Conservation (phyloP, 2,329 filamentous ascomycete species). For the Xylariaceae sp. region DNA sequence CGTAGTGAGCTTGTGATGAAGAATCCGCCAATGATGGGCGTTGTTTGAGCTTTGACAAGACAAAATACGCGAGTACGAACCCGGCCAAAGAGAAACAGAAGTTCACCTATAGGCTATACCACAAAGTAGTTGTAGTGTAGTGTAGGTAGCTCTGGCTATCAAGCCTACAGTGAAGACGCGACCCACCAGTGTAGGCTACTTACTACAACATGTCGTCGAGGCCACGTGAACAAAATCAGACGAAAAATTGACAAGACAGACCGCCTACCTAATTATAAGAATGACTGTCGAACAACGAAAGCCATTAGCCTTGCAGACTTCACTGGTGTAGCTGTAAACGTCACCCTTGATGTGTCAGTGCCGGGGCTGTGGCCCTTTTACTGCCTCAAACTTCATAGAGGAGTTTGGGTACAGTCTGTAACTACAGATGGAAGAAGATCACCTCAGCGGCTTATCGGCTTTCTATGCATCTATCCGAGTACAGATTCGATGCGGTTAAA, state of each 20-base stretch:
- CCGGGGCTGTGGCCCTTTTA: slow-evolving; percentile 1
- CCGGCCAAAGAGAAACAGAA: not conserved
- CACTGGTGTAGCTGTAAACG: not conserved
- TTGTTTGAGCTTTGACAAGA: slow-evolving; percentile 6
- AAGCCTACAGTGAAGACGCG: not conserved
- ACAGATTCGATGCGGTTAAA: not conserved
- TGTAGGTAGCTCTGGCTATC: not conserved
- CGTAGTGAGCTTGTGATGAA: not conserved
- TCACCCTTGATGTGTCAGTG: slow-evolving; percentile 3
- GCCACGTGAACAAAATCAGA: slow-evolving; percentile 8
- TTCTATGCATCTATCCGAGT: not conserved
- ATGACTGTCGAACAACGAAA: not conserved
- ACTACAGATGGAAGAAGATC: too few relatives aligned
- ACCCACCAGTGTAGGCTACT: slow-evolving; percentile 7
- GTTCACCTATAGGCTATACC: not conserved
- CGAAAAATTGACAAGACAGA: not conserved
- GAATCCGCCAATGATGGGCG: not conserved
- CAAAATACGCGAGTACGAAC: not conserved
- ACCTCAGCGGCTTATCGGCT: not conserved
- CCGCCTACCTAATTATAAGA: not conserved
- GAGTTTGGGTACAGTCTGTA: not conserved
- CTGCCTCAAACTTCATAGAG: not conserved
- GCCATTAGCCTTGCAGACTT: not conserved
- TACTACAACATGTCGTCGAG: not conserved
- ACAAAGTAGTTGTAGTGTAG: not conserved